Evolutionary conservation across 2,329 filamentous ascomycete species (phyloP).

Genomic region (Xylogone sp.): DNA sequence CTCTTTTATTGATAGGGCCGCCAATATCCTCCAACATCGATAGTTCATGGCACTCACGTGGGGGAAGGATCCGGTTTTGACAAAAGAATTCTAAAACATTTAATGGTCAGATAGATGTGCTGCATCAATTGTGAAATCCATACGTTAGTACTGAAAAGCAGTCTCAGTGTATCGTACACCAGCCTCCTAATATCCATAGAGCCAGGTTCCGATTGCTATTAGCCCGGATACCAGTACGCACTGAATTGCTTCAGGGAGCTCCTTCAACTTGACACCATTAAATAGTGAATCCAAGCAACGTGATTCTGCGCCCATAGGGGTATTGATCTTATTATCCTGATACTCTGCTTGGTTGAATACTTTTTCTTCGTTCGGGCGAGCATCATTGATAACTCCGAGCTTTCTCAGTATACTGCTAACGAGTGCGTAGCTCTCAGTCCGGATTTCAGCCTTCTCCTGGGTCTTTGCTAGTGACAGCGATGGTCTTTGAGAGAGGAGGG

Average conservation of each 20-base stretch:
- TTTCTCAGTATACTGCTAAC: no score
- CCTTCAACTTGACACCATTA: not conserved
- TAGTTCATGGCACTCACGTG: not conserved
- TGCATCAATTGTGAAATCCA: not conserved
- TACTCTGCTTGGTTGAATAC: not conserved
- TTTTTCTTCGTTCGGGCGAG: no score
- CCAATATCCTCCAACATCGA: not conserved
- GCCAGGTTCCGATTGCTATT: not conserved
- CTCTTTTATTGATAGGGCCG: not conserved
- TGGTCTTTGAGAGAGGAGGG: no score
- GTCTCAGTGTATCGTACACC: not conserved
- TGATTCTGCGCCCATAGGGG: not conserved
- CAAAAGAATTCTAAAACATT: not conserved
- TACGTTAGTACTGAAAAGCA: no score
- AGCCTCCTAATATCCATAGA: not conserved
- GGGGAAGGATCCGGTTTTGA: not conserved
- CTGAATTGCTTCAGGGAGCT: not conserved
- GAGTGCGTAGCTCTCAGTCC: no score
- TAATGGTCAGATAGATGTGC: not conserved
- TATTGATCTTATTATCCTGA: not conserved
- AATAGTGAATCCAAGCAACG: not conserved
- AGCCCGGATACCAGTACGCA: not conserved
- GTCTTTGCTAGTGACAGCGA: no score
- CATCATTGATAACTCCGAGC: no score
- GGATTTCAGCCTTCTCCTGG: no score